Conservation (phyloP, 1,284 basidiomycete genomes). For the Takashimella tepidaria region DNA sequence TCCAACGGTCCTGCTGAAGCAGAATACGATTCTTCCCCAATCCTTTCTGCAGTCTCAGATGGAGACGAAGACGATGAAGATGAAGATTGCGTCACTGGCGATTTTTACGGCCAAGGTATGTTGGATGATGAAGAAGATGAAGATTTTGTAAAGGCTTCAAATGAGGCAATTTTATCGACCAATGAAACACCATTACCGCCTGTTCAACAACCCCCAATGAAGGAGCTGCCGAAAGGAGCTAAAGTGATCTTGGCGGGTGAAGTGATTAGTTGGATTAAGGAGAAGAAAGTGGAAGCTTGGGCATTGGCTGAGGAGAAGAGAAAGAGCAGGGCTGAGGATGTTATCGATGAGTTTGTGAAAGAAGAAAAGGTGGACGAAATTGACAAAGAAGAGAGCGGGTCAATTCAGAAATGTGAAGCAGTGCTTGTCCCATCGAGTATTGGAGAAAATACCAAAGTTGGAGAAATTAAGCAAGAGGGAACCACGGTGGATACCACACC, state of each 20-base stretch:
- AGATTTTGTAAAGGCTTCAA: slow-evolving; percentile 13
- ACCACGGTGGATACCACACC: too few species aligned
- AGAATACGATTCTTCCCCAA: slow-evolving; percentile 9
- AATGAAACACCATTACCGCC: slow-evolving; percentile 46
- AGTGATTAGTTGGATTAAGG: slow-evolving; percentile 47
- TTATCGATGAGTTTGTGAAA: not conserved
- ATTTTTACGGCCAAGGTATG: slow-evolving; percentile 3
- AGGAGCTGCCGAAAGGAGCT: slow-evolving; percentile 35
- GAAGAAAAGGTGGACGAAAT: not conserved
- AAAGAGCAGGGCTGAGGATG: not conserved
- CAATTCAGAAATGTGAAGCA: too few species aligned
- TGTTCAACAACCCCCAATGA: slow-evolving; percentile 39
- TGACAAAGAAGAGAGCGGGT: too few species aligned
- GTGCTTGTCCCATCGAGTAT: too few species aligned
- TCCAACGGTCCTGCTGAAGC: slow-evolving; percentile 4
- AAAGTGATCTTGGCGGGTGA: slow-evolving; percentile 44
- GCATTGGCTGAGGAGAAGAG: slow-evolving; percentile 10
- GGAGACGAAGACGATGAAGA: slow-evolving; percentile 17
- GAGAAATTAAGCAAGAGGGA: too few species aligned
- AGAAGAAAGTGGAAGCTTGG: slow-evolving; percentile 39
- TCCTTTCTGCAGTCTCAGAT: slow-evolving; percentile 7
- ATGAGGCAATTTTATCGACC: slow-evolving; percentile 35
- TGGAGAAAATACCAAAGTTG: too few species aligned
- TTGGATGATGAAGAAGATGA: slow-evolving; percentile 11
- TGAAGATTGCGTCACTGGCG: not conserved